phyloP scores from a whole-genome alignment of 1,284 basidiomycete genomes.

The Coniferiporia weirii region DNA sequence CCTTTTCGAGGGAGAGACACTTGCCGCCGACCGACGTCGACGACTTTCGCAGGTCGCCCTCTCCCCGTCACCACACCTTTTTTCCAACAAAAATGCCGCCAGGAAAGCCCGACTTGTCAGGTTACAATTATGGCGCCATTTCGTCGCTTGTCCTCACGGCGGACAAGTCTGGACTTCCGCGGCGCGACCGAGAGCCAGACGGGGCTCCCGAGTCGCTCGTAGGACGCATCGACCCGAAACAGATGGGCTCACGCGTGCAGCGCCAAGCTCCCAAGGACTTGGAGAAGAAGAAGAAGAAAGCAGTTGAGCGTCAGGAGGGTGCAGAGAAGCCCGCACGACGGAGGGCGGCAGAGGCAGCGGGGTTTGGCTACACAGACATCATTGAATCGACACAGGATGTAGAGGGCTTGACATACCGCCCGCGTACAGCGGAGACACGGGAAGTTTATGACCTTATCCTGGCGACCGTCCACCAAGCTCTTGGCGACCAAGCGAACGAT shows the following conservation, averaged over 20 bases:
- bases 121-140: conserved; percentile 89
- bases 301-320: conserved; percentile 49
- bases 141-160: conserved; percentile 84
- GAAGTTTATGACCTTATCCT: conserved; percentile 95
- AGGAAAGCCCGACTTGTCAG: conserved; percentile 71
- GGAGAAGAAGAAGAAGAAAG: conserved; percentile 94
- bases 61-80: background rate
- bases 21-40: too few species aligned
- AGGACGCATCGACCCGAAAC: conserved; percentile 84
- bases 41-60: background rate
- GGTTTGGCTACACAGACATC: conserved; percentile 81
- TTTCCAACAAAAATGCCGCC: conserved; percentile 21
- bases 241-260: conserved; percentile 92
- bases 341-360: conserved; percentile 45
- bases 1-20: too few species aligned
- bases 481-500: conserved; percentile 96
- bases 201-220: conserved; percentile 91
- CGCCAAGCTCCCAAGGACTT: conserved; percentile 85
- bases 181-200: conserved; percentile 91
- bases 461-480: conserved; percentile 71
- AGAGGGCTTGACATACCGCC: conserved; percentile 90
- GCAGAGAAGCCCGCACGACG: conserved; percentile 57
- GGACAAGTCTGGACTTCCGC: conserved; percentile 67
- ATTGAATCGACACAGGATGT: conserved; percentile 91
- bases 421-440: conserved; percentile 89